These are phyloP conservation scores for Coniferiporia weirii DNA, from an alignment of 1,284 basidiomycete species.

Conservation along the genomic window DNA sequence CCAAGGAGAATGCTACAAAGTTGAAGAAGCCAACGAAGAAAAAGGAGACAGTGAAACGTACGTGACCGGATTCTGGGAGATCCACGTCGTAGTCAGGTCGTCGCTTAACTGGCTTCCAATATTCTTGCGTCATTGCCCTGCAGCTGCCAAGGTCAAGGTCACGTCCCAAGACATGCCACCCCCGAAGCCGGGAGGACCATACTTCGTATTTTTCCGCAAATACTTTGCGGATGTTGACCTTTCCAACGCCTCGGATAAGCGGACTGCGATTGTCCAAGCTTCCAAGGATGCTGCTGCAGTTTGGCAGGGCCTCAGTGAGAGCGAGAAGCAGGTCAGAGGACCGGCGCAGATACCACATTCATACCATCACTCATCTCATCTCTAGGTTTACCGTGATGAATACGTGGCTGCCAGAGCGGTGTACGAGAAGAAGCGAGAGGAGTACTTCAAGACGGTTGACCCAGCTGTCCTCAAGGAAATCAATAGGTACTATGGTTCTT, in stretches of 20 bases:
- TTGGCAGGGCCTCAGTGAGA: conserved; percentile 19
- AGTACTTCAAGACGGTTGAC: conserved; percentile 18
- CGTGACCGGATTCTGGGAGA: too few species aligned
- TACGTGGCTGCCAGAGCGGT: neutral
- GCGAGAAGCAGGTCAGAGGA: conserved; percentile 23
- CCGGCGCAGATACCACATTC: neutral
- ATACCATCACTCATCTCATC: neutral
- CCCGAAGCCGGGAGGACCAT: conserved; percentile 5
- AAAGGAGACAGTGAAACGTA: neutral
- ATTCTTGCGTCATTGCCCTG: neutral
- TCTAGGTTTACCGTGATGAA: conserved; percentile 8
- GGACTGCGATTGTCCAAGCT: neutral
- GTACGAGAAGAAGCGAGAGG: conserved; percentile 9
- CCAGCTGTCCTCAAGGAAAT: conserved; percentile 17
- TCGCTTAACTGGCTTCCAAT: neutral
- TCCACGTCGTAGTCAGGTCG: too few species aligned
- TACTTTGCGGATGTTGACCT: neutral
- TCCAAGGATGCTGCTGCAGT: neutral
- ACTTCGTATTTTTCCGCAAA: conserved; percentile 6
- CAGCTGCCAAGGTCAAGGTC: conserved; percentile 3
- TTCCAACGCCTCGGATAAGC: neutral
- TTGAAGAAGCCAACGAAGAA: conserved; percentile 10
- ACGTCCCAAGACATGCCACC: neutral
- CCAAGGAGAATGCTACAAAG: neutral
- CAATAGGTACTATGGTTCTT: conserved; percentile 7